Base-by-base conservation (phyloP, 2,329 filamentous ascomycete genomes). In the Dissoconium aciculare region DNA sequence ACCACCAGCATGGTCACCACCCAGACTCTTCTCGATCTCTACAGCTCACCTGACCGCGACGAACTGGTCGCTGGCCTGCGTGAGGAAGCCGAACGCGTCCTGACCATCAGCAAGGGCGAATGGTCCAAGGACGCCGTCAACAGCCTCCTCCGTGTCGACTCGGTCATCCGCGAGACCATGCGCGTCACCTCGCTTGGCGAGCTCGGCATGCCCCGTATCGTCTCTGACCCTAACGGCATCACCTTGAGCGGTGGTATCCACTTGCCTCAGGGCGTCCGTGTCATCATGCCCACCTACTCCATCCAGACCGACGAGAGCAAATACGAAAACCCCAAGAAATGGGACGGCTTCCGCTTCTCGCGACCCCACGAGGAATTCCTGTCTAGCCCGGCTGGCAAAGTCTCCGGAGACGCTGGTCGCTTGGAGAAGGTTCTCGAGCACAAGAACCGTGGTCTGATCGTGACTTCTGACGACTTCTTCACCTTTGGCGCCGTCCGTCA, bases 121-220 rank as follows among this genome's bases (percentile, higher is more conserved):
- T 46, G 41, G 38, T 43, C 36, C 17, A 43, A 43, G 17, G 32
- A 33, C 5, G 36, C 38, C 3, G 32, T 52, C 10, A 41, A 35
- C 12, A 33, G 42, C 8, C 35, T 48, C 10, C 17, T 33, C 5
- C 41, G 33, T 1, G 36, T 41, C 5, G 49, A 51, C 29, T 42
- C 37, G 13, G 36, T 46, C 4, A 44, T 53, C 29, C 45, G 47
- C 12, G 50, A 53, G 34, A 39, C 34, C 14, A 37, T 50, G 33
- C 40, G 50, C 2, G 29, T 34, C 5, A 30, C 32, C 12, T 35
- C 31, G 4, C 31, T 43, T 10, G 16, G 31, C 3, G 34, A 49
- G 11, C 19, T 38, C 16, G 39, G 34, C 8, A 35, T 45, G 19
- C 36, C 36, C 15, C 23, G 44, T 13, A 30, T 41, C 28, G 47